Conservation (phyloP, 345 rosid species). For the Citrus mangshanensis region DNA sequence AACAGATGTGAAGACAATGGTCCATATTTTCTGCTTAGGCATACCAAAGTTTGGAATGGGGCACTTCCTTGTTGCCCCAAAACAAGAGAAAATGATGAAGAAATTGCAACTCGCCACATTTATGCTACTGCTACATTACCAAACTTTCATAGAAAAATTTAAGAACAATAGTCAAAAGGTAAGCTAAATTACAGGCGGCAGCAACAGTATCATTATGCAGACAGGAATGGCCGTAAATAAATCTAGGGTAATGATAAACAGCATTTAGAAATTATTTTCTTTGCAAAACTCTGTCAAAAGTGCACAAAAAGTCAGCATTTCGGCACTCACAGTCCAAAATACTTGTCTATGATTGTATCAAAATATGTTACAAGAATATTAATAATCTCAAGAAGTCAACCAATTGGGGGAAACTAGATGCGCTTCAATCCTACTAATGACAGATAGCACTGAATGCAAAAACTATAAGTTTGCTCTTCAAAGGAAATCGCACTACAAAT, state of each 20-base stretch:
- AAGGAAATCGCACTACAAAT: neutral
- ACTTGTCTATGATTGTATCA: neutral
- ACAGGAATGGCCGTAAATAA: neutral
- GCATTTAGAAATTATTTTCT: neutral
- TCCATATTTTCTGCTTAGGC: slow-evolving; percentile 27
- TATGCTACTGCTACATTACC: neutral
- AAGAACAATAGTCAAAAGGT: slow-evolving; percentile 8
- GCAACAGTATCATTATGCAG: neutral
- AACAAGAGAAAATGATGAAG: slow-evolving; percentile 1
- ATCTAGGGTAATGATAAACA: neutral
- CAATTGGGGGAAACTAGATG: neutral
- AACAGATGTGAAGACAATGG: slow-evolving; percentile 1
- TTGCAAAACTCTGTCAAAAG: neutral
- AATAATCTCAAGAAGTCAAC: neutral
- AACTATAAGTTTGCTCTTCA: neutral
- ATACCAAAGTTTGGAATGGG: neutral
- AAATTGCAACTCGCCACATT: neutral
- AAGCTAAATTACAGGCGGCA: neutral
- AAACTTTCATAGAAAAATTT: neutral
- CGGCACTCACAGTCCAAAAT: neutral
- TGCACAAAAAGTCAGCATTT: neutral
- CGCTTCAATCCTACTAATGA: neutral
- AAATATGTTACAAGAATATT: neutral
- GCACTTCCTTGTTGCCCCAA: slow-evolving; percentile 3
- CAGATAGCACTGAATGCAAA: neutral